phyloP scores from a whole-genome alignment of 176 grass and related monocot genomes.

The Musa itinerans region DNA sequence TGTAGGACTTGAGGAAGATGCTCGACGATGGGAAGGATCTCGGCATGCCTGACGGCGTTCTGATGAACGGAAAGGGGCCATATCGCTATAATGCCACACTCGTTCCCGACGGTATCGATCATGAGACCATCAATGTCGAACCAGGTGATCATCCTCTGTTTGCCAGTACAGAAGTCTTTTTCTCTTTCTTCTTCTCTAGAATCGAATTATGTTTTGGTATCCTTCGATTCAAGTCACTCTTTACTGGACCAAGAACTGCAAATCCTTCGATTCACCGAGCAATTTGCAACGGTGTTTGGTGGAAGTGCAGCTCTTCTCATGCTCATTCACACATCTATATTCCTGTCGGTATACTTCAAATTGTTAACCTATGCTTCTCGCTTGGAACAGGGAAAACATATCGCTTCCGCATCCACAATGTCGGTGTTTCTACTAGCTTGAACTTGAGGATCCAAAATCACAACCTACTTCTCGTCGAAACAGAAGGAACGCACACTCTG shows the following conservation, averaged over 20 bases:
- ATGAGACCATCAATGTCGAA: constrained; percentile 81
- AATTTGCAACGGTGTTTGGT: background rate
- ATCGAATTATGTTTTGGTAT: too few species aligned
- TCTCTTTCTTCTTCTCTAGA: background rate
- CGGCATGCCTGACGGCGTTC: constrained; percentile 68
- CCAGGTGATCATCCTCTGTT: constrained; percentile 41
- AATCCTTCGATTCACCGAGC: too few species aligned
- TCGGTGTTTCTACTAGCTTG: constrained; percentile 77
- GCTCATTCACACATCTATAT: background rate
- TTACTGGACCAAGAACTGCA: too few species aligned
- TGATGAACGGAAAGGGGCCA: constrained; percentile 92
- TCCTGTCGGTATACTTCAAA: background rate
- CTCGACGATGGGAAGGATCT: constrained; percentile 73
- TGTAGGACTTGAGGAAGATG: constrained; percentile 61
- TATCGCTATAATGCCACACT: constrained; percentile 79
- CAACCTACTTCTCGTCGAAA: constrained; percentile 71
- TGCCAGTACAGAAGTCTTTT: background rate
- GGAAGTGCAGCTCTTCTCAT: background rate
- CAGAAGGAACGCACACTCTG: constrained; percentile 85
- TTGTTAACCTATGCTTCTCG: too few species aligned
- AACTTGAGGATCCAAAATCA: constrained; percentile 92
- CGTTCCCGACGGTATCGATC: constrained; percentile 54
- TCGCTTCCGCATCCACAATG: constrained; percentile 79
- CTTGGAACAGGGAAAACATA: constrained; percentile 72
- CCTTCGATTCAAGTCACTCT: too few species aligned